A percentile compares a stretch with the other conserved stretches of the same genome.
Evolutionary conservation across 1,284 basidiomycete species (phyloP).

Genomic region (Ceratobasidium sp.): DNA sequence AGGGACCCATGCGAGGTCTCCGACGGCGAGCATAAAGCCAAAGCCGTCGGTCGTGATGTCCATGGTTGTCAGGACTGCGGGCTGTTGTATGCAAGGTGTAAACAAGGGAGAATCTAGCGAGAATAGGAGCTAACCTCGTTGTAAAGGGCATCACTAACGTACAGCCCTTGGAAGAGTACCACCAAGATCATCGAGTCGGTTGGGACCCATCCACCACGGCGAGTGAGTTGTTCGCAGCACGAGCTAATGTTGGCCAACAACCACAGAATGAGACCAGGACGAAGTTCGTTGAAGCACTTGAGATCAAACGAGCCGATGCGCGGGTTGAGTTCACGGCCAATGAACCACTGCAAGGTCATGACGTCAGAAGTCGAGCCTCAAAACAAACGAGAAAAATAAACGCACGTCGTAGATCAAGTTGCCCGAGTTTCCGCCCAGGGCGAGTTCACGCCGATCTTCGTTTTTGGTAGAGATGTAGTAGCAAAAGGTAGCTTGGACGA

Average conservation of each 20-base stretch:
- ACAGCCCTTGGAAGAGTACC: constrained; percentile 87
- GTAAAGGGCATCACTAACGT: constrained; percentile 87
- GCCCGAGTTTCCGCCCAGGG: constrained; percentile 92
- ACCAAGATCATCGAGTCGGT: constrained; percentile 96
- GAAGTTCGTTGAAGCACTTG: constrained; percentile 97
- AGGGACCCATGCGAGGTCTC: constrained; percentile 95
- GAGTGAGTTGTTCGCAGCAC: constrained; percentile 89
- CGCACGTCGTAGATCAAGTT: constrained; percentile 89
- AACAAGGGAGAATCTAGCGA: not conserved
- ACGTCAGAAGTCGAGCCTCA: not conserved
- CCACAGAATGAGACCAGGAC: constrained; percentile 98
- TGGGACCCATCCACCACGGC: constrained; percentile 73
- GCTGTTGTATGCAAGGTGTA: constrained; percentile 51
- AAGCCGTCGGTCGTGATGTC: constrained; percentile 99
- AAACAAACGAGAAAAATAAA: not conserved
- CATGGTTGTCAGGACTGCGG: constrained; percentile 93
- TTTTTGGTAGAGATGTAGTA: constrained; percentile 79
- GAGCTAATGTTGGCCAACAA: constrained; percentile 90
- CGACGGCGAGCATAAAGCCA: constrained; percentile 97
- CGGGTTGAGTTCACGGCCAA: constrained; percentile 96
- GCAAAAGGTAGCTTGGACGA: constrained; percentile 78
- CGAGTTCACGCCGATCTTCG: constrained; percentile 70
- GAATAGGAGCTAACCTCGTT: constrained; percentile 76
- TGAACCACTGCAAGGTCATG: constrained; percentile 82
- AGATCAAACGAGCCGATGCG: constrained; percentile 90